Percentiles rank a stretch among this genome's conserved stretches.
phyloP scores from a whole-genome alignment of 2,329 filamentous ascomycete genomes.

The Neopestalotiopsis clavispora region DNA sequence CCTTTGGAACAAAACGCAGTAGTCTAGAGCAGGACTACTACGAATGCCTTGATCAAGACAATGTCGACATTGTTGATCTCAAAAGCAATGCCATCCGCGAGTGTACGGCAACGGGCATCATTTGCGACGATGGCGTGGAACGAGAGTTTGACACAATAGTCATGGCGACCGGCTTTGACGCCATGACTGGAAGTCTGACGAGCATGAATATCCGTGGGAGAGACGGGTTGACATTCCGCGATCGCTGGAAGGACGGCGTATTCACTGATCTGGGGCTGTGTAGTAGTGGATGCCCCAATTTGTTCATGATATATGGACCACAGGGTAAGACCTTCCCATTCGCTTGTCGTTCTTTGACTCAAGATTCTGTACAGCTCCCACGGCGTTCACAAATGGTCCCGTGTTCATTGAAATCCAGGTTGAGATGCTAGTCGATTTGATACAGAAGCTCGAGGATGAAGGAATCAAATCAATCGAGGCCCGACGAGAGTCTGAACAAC shows the following conservation, averaged over 20 bases:
- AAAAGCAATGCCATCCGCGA: not conserved
- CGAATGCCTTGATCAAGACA: conserved; percentile 12
- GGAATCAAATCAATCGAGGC: conserved; percentile 9
- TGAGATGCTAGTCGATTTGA: not conserved
- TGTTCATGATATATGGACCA: conserved; percentile 9
- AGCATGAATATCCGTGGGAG: conserved; percentile 7
- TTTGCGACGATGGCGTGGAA: conserved; percentile 5
- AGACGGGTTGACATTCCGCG: not conserved
- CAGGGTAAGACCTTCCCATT: not conserved
- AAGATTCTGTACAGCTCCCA: not conserved
- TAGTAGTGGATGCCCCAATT: conserved; percentile 1
- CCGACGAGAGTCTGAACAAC: not conserved
- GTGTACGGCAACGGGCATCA: not conserved
- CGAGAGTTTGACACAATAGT: conserved; percentile 1
- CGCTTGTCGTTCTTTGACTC: not conserved
- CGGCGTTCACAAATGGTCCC: conserved; percentile 2
- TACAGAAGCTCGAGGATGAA: not conserved
- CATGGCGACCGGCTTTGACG: conserved; percentile 4
- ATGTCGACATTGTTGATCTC: conserved; percentile 9
- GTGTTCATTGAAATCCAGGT: conserved; percentile 7
- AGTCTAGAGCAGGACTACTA: conserved; percentile 12
- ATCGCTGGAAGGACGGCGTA: conserved; percentile 7
- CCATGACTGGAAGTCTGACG: conserved; percentile 2
- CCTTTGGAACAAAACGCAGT: conserved; percentile 7
- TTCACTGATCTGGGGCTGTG: conserved; percentile 4